Base-by-base conservation (phyloP, 164 flowering plant genomes). In the Tetrastigma voinierianum region DNA sequence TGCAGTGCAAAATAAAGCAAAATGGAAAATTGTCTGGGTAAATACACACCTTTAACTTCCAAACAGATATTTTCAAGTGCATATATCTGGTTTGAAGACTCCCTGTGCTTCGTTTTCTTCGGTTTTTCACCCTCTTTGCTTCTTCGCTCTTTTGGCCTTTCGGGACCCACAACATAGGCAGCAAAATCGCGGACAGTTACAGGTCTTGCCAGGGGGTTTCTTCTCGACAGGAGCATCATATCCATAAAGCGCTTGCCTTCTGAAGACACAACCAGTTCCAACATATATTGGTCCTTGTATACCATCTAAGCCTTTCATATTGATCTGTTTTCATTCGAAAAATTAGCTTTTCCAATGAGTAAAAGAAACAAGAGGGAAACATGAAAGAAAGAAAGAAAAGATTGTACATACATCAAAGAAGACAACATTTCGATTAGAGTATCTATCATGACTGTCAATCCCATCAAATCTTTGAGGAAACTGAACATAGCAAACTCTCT, bases 401-500 rank as follows among this genome's bases (percentile, higher is more conserved):
- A 0, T 4, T 15, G 19, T 57, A 71, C 88, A 65, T 73, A 82
- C 86, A 75, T 82, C 86, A 66, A 82, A 84, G 80, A 84, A 84
- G 24, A 82, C 88, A 55, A 81, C 77, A 60, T 84, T 84, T 5
- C 86, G 75, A 59, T 84, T 84, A 53, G 88, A 83, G 63, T 84
- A 84, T 47, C 88, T 68, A 65, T 84, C 88, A 60, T 77, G 74
- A 56, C 69, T 72, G 71, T 84, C 87, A 61, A 84, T 84, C 49
- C 87, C 87, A 73, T 84, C 87, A 72, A 82, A 82, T 63, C 87
- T 84, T 64, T 80, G 87, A 7, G 87, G 87, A 69, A 84, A 84
- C 57, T 84, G 87, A 40, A 84, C 87, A 60, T 84, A 84, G 54
- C 87, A 81, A 48, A 84, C 76, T 45, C 73, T 62, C 69, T 74